A percentile compares a stretch with the other conserved stretches of the same genome.
Conservation (phyloP, 345 rosid genomes). For the Brassica rapa region DNA sequence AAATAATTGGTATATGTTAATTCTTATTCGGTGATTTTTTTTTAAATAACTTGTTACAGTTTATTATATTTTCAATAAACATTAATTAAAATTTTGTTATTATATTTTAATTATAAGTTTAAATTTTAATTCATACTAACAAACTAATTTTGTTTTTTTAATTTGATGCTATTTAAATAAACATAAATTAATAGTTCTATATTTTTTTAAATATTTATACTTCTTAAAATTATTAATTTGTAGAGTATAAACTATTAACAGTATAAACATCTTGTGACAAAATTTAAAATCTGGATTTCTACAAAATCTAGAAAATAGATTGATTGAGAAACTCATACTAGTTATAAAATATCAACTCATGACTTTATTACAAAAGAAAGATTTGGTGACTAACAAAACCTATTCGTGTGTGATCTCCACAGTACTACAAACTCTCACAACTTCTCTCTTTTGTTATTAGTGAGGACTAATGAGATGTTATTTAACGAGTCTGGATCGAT, state of each 20-base stretch:
- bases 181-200: background rate
- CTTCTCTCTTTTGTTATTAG: background rate
- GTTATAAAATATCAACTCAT: background rate
- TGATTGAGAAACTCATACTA: background rate
- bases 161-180: background rate
- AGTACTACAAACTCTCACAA: background rate
- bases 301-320: background rate
- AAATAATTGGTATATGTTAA: background rate
- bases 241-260: background rate
- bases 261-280: background rate
- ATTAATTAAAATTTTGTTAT: background rate
- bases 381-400: background rate
- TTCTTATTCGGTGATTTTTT: background rate
- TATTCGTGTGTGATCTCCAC: conserved; percentile 8
- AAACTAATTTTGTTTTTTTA: background rate
- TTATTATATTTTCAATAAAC: background rate
- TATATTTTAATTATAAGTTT: background rate
- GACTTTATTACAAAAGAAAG: conserved; percentile 5
- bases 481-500: background rate
- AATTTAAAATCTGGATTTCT: background rate
- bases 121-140: background rate
- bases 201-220: background rate
- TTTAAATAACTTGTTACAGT: background rate
- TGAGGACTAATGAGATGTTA: background rate
- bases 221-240: background rate